Evolutionary conservation across 495 filamentous ascomycete species (phyloP).

Genomic region (Penicillium angulare): DNA sequence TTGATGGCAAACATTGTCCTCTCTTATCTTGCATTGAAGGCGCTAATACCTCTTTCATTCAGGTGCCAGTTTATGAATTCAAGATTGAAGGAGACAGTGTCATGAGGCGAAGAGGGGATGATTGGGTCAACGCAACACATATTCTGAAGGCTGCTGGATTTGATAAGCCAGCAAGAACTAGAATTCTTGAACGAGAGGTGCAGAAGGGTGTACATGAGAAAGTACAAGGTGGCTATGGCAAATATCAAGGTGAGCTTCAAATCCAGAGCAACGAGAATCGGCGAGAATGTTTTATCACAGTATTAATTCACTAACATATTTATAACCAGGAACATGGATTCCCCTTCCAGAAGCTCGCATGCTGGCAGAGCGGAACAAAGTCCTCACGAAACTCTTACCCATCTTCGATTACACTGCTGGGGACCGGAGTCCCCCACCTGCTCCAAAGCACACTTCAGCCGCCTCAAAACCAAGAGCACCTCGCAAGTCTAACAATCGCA

Average conservation of each 20-base stretch:
- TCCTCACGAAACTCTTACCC: conserved; percentile 74
- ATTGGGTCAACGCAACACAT: conserved; percentile 95
- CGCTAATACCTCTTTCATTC: not conserved
- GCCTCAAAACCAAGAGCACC: conserved; percentile 66
- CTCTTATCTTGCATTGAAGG: no score
- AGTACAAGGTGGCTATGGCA: conserved; percentile 96
- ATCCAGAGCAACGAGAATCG: not conserved
- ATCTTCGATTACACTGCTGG: conserved; percentile 91
- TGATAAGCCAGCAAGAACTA: conserved; percentile 87
- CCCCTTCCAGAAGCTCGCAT: conserved; percentile 76
- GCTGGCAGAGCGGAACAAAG: conserved; percentile 81
- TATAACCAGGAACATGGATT: conserved; percentile 84
- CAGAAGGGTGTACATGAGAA: conserved; percentile 97
- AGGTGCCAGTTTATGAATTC: conserved; percentile 91
- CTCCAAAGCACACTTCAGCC: conserved; percentile 79
- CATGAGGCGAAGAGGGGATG: conserved; percentile 85
- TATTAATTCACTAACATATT: conserved; percentile 13
- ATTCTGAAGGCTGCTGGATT: conserved; percentile 84
- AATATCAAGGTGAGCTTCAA: conserved; percentile 78
- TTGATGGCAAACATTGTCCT: no score
- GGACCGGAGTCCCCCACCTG: conserved; percentile 83
- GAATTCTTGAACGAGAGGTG: conserved; percentile 94
- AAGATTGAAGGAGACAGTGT: conserved; percentile 75
- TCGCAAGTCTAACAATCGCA: conserved; percentile 39
- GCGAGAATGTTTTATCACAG: no score